phyloP scores from a whole-genome alignment of 441 rosid genomes.

The Erodium trifolium region DNA sequence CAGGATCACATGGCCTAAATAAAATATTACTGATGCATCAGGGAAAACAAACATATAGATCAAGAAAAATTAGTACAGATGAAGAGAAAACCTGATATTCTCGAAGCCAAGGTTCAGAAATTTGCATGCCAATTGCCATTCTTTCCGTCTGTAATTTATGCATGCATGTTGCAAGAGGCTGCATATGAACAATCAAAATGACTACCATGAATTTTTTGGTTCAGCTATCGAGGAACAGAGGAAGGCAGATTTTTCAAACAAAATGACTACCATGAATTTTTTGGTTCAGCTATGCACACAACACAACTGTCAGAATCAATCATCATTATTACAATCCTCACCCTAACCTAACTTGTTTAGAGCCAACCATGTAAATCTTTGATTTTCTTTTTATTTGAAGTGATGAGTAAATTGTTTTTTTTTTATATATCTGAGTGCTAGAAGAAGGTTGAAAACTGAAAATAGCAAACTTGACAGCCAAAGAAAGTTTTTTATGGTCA shows the following conservation, averaged over 20 bases:
- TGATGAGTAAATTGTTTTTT: not conserved
- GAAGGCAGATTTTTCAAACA: too few species aligned
- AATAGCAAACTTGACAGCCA: not conserved
- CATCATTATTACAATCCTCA: too few species aligned
- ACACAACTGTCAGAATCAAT: too few species aligned
- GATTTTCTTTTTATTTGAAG: too few species aligned
- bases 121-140: conserved; percentile 75
- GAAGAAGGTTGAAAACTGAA: not conserved
- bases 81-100: conserved; percentile 59
- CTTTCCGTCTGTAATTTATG: conserved; percentile 66
- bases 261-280: too few species aligned
- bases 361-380: too few species aligned
- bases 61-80: not conserved
- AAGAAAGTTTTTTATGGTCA: not conserved
- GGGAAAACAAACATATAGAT: not conserved
- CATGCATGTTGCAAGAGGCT: conserved; percentile 93
- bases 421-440: not conserved
- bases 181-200: conserved; percentile 14
- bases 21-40: not conserved
- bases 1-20: conserved; percentile 1
- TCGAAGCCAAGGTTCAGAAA: conserved; percentile 92
- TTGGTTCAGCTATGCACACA: too few species aligned
- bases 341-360: too few species aligned
- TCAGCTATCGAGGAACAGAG: too few species aligned
- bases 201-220: too few species aligned